phyloP scores from a whole-genome alignment of 2,329 filamentous ascomycete species.

The Cercospora brassicicola region DNA sequence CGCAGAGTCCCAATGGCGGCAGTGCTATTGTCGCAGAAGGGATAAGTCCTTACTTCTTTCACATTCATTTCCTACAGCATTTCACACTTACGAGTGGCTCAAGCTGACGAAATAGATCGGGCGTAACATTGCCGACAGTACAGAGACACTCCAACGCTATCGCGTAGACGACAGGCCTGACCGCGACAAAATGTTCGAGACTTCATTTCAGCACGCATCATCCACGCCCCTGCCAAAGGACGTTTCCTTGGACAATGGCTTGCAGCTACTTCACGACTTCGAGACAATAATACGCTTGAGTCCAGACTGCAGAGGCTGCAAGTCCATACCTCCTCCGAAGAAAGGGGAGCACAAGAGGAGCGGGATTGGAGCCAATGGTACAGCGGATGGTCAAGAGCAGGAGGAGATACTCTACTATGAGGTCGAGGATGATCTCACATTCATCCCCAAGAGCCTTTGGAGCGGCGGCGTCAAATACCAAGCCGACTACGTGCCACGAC shows the following conservation, averaged over 20 bases:
- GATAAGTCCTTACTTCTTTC: neutral
- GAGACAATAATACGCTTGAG: constrained; percentile 36
- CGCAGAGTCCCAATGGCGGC: neutral
- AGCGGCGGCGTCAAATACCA: constrained; percentile 37
- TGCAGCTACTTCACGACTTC: constrained; percentile 39
- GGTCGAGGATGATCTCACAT: constrained; percentile 40
- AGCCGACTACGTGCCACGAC: constrained; percentile 34
- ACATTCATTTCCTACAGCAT: neutral
- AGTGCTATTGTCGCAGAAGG: neutral
- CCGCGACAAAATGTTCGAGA: constrained; percentile 35
- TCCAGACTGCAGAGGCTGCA: constrained; percentile 37
- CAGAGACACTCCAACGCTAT: neutral
- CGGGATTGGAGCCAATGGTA: constrained; percentile 11
- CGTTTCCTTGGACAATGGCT: constrained; percentile 29
- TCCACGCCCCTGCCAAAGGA: constrained; percentile 31
- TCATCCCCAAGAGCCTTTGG: constrained; percentile 40
- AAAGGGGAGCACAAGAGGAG: constrained; percentile 13
- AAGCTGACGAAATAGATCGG: neutral
- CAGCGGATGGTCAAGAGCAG: constrained; percentile 15
- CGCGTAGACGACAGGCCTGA: neutral
- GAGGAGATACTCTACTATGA: constrained; percentile 32
- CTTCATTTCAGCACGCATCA: constrained; percentile 36
- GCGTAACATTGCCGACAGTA: neutral
- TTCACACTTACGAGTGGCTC: neutral
- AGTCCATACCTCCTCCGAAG: constrained; percentile 26